Percentiles rank a stretch among this genome's conserved stretches.
Evolutionary conservation across 2,329 filamentous ascomycete species (phyloP).

Genomic region (Zasmidium angulare): DNA sequence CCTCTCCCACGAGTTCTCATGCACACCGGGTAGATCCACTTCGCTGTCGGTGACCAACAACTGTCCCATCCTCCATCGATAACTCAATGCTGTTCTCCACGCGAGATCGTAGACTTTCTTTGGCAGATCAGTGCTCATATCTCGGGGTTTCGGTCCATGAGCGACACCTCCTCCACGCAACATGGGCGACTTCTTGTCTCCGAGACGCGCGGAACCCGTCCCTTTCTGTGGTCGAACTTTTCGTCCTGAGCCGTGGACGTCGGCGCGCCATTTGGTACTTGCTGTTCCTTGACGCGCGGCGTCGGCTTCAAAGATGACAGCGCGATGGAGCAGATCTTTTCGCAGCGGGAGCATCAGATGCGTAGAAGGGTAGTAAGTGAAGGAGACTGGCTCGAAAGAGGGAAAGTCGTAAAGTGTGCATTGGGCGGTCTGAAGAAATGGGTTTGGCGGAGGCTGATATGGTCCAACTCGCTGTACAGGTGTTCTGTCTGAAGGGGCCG

Average conservation of each 20-base stretch:
- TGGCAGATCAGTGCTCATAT: slow-evolving; percentile 82
- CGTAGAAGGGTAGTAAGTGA: slow-evolving; percentile 75
- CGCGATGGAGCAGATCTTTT: slow-evolving; percentile 87
- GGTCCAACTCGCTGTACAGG: slow-evolving; percentile 13
- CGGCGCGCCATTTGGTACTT: slow-evolving; percentile 73
- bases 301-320: slow-evolving; percentile 91
- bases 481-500: slow-evolving; percentile 18
- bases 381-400: slow-evolving; percentile 75
- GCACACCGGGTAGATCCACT: slow-evolving; percentile 58
- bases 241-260: slow-evolving; percentile 77
- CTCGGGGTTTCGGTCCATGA: slow-evolving; percentile 86
- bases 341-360: slow-evolving; percentile 86
- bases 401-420: slow-evolving; percentile 91
- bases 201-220: slow-evolving; percentile 73
- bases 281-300: slow-evolving; percentile 83
- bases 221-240: slow-evolving; percentile 91
- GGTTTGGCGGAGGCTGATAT: slow-evolving; percentile 28
- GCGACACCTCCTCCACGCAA: slow-evolving; percentile 81
- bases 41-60: slow-evolving; percentile 82
- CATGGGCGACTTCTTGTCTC: slow-evolving; percentile 78
- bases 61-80: slow-evolving; percentile 84
- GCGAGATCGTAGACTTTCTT: slow-evolving; percentile 93
- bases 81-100: slow-evolving; percentile 90
- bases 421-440: slow-evolving; percentile 64
- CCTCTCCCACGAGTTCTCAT: slow-evolving; percentile 41